Conservation (phyloP, 805 yeast species). For the Teunomyces barrocoloradensis region DNA sequence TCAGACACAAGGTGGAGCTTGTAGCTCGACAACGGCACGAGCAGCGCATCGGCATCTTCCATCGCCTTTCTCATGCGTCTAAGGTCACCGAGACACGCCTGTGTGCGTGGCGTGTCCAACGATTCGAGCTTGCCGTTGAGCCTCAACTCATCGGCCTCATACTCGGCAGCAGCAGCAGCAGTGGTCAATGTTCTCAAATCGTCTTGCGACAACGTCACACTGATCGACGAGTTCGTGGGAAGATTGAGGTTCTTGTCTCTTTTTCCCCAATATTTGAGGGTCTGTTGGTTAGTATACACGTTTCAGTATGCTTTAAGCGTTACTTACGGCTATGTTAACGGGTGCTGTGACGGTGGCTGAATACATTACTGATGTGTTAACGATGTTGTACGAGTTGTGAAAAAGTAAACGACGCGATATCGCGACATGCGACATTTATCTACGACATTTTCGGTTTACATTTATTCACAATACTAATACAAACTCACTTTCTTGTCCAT, state of each 20-base stretch:
- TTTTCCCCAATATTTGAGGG: slow-evolving; percentile 98
- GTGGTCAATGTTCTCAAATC: slow-evolving; percentile 92
- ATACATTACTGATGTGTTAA: slow-evolving; percentile 31
- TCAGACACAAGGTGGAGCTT: slow-evolving; percentile 81
- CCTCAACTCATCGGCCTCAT: slow-evolving; percentile 67
- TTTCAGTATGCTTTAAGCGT: slow-evolving; percentile 14
- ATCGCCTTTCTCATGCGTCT: slow-evolving; percentile 61
- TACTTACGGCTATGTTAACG: slow-evolving; percentile 75
- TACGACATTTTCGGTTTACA: too few relatives aligned
- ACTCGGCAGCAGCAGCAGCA: slow-evolving; percentile 63
- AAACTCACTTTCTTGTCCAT: slow-evolving; percentile 53
- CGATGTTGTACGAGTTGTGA: not conserved
- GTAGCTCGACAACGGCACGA: slow-evolving; percentile 64
- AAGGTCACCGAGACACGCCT: slow-evolving; percentile 74
- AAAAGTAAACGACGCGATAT: not conserved
- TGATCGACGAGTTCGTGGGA: slow-evolving; percentile 95
- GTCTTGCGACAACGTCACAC: slow-evolving; percentile 88
- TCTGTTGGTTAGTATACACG: slow-evolving; percentile 38
- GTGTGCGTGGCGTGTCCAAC: slow-evolving; percentile 58
- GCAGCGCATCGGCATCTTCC: slow-evolving; percentile 52
- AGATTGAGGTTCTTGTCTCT: slow-evolving; percentile 83
- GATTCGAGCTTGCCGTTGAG: slow-evolving; percentile 84
- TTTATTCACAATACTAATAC: slow-evolving; percentile 5
- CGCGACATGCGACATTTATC: too few relatives aligned
- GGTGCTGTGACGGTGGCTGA: slow-evolving; percentile 92